Percentiles rank a stretch among this genome's conserved stretches.
Evolutionary conservation across 257 asterid genomes (phyloP).

Genomic region (Lycium barbarum): DNA sequence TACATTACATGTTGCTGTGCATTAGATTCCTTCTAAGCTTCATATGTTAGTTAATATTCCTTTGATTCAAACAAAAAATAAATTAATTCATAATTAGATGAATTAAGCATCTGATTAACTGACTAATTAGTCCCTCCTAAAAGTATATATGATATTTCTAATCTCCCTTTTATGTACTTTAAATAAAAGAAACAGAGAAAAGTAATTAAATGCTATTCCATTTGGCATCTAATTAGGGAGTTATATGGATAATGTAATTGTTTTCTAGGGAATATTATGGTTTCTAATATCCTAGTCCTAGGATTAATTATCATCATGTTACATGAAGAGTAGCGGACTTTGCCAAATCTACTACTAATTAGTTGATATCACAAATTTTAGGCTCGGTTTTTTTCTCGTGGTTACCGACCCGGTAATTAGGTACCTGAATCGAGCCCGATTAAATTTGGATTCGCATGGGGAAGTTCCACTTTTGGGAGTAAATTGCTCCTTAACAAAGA

Average conservation of each 20-base stretch:
- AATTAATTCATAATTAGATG: not conserved
- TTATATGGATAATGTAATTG: not conserved
- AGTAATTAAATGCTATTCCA: not conserved
- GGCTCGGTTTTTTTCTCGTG: too few species aligned
- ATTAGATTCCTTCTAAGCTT: not conserved
- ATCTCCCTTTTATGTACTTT: not conserved
- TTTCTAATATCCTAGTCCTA: not conserved
- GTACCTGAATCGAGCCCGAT: too few species aligned
- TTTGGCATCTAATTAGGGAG: conserved; percentile 7
- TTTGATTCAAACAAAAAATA: not conserved
- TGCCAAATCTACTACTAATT: not conserved
- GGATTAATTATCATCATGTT: not conserved
- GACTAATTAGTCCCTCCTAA: not conserved
- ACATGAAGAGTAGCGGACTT: not conserved
- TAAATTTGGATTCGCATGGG: too few species aligned
- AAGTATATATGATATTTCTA: not conserved
- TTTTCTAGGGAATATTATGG: not conserved
- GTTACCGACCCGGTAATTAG: too few species aligned
- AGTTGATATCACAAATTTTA: too few species aligned
- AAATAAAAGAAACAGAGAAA: not conserved
- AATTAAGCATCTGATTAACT: not conserved
- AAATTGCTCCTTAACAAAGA: too few species aligned
- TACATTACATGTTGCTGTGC: not conserved
- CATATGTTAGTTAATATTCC: conserved; percentile 16
- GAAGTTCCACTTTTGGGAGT: too few species aligned